phyloP scores from a whole-genome alignment of 2,329 filamentous ascomycete genomes.

The Phaeosphaeria sp. region DNA sequence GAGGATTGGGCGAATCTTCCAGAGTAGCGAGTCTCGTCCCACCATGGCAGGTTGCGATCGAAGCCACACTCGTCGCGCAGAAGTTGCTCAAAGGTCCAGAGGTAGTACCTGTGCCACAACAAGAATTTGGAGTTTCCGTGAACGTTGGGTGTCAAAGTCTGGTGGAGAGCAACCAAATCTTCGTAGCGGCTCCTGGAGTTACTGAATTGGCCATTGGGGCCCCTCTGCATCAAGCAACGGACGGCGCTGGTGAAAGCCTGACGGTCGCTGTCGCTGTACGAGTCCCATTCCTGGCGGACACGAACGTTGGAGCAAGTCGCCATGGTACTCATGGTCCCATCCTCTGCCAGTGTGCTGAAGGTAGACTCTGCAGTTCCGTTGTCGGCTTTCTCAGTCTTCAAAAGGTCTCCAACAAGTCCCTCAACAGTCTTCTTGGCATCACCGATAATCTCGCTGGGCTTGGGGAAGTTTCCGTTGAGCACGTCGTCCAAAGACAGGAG shows the following conservation, averaged over 20 bases:
- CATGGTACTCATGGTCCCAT: not conserved
- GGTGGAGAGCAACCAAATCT: slow-evolving; percentile 44
- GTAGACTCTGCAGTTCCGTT: not conserved
- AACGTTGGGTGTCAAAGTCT: slow-evolving; percentile 40
- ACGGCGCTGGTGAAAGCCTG: slow-evolving; percentile 36
- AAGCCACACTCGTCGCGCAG: slow-evolving; percentile 53
- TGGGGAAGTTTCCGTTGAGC: slow-evolving; percentile 2
- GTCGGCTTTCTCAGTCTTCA: slow-evolving; percentile 6
- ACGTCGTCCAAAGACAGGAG: slow-evolving; percentile 16
- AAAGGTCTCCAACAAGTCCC: not conserved
- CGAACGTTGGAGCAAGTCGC: slow-evolving; percentile 36
- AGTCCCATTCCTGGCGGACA: slow-evolving; percentile 43
- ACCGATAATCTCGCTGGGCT: not conserved
- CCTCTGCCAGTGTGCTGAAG: not conserved
- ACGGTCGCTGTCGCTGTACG: slow-evolving; percentile 26
- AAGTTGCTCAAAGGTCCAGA: slow-evolving; percentile 51
- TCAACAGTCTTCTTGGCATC: not conserved
- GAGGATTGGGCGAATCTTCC: slow-evolving; percentile 36
- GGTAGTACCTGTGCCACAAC: slow-evolving; percentile 53
- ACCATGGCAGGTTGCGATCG: slow-evolving; percentile 47
- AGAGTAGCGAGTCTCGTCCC: slow-evolving; percentile 43
- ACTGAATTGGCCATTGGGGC: slow-evolving; percentile 31
- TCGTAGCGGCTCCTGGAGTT: slow-evolving; percentile 40
- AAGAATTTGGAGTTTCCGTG: slow-evolving; percentile 48
- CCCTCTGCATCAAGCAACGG: slow-evolving; percentile 35